Conservation (phyloP, 495 filamentous ascomycete species). For the Penicillium daleae region DNA sequence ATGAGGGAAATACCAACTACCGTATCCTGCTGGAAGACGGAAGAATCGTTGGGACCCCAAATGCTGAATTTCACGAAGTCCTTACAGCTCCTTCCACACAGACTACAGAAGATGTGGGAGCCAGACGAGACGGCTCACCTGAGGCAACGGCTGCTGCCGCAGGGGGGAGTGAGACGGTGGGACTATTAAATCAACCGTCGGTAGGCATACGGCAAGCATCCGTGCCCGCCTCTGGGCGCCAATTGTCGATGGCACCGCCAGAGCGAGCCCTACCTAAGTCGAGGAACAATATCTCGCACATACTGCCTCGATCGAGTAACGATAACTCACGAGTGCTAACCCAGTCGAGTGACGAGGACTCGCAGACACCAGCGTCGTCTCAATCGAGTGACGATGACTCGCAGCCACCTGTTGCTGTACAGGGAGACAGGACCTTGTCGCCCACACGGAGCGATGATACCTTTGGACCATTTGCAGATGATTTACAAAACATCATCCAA, state of each 20-base stretch:
- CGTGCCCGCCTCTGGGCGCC: neutral
- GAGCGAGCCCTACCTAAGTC: too few species aligned
- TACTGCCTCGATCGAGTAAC: too few species aligned
- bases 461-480: too few species aligned
- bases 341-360: too few species aligned
- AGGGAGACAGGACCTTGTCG: too few species aligned
- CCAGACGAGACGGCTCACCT: neutral
- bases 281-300: too few species aligned
- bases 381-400: too few species aligned
- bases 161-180: neutral
- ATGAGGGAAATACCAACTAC: neutral
- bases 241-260: neutral
- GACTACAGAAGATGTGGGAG: neutral
- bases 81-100: neutral
- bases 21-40: neutral
- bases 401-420: too few species aligned
- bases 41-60: neutral
- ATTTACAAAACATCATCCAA: too few species aligned
- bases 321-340: too few species aligned
- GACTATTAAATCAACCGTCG: neutral
- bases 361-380: too few species aligned
- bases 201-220: neutral
- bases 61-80: neutral
- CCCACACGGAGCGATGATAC: too few species aligned
- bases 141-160: neutral